Percentiles rank a stretch among this genome's conserved stretches.
Conservation (phyloP, 106 monocot species). For the Dactylorhiza incarnata region DNA sequence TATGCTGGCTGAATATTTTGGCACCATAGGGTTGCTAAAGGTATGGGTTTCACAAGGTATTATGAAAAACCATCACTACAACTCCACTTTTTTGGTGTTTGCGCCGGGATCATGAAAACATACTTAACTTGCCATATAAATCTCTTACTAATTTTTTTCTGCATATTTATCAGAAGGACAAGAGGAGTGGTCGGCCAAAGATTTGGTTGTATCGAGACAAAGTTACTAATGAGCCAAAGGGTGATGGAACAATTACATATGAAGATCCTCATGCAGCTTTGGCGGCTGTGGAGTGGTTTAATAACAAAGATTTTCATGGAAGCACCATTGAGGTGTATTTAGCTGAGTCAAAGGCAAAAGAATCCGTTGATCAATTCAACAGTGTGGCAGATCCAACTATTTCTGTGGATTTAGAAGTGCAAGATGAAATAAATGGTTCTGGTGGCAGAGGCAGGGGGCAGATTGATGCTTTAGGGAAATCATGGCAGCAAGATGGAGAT, state of each 20-base stretch:
- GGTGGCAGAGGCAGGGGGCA: constrained; percentile 71
- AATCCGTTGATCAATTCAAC: constrained; percentile 32
- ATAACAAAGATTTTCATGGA: constrained; percentile 95
- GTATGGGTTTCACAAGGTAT: constrained; percentile 74
- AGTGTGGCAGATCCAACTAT: constrained; percentile 13
- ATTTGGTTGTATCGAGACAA: constrained; percentile 98
- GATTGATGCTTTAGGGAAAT: constrained; percentile 62
- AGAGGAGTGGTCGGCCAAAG: constrained; percentile 84
- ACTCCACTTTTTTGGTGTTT: not conserved
- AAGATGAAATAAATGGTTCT: constrained; percentile 27
- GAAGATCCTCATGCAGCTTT: constrained; percentile 98
- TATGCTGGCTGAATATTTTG: constrained; percentile 93
- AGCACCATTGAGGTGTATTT: constrained; percentile 72
- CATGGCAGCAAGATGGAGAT: constrained; percentile 99
- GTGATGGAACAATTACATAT: constrained; percentile 95
- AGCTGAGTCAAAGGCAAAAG: constrained; percentile 84
- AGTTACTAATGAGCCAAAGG: constrained; percentile 88
- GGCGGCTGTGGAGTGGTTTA: constrained; percentile 97
- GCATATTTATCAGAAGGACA: constrained; percentile 66
- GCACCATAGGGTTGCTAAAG: constrained; percentile 99
- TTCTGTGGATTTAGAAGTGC: constrained; percentile 18
- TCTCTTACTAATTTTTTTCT: not conserved
- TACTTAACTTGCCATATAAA: not conserved
- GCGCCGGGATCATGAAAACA: not conserved
- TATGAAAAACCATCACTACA: constrained; percentile 28